Evolutionary conservation across 139 green algal genomes (phyloP).

Genomic region (Pleodorina starrii): DNA sequence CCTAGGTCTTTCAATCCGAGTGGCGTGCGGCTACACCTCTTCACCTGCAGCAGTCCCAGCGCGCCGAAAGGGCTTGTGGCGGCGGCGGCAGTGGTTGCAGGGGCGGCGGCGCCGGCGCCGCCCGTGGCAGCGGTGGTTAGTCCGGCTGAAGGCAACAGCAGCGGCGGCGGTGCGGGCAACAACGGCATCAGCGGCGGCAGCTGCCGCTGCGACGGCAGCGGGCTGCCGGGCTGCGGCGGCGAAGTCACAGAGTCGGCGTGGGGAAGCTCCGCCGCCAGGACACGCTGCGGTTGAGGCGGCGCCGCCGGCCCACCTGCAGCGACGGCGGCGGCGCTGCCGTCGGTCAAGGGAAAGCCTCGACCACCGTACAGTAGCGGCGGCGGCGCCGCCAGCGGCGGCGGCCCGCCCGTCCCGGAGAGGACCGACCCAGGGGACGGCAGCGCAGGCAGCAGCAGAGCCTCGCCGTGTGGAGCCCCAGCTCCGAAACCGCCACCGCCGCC

Average conservation of each 20-base stretch:
- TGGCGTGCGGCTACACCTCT: no score
- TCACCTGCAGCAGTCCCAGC: constrained; percentile 15
- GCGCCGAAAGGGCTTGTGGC: not conserved
- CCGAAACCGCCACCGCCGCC: not conserved
- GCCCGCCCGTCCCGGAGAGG: not conserved
- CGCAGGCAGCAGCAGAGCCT: not conserved
- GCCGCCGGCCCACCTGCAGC: not conserved
- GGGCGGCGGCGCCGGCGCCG: not conserved
- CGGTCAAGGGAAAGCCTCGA: no score
- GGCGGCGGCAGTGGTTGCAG: not conserved
- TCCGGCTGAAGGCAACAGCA: not conserved
- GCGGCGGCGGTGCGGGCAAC: not conserved
- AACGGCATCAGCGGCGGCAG: not conserved
- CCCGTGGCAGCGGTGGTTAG: not conserved
- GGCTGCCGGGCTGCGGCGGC: not conserved
- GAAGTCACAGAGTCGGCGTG: not conserved
- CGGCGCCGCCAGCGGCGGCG: not conserved
- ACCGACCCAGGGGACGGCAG: not conserved
- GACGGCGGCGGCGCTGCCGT: not conserved
- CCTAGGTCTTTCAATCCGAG: no score
- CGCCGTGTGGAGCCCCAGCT: no score
- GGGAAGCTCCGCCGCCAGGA: not conserved
- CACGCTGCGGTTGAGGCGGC: not conserved
- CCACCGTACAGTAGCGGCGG: not conserved
- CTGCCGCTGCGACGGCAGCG: no score